These are phyloP conservation scores for Fusarium devonianum DNA, from an alignment of 2,329 filamentous ascomycete genomes.

Conservation along the genomic window DNA sequence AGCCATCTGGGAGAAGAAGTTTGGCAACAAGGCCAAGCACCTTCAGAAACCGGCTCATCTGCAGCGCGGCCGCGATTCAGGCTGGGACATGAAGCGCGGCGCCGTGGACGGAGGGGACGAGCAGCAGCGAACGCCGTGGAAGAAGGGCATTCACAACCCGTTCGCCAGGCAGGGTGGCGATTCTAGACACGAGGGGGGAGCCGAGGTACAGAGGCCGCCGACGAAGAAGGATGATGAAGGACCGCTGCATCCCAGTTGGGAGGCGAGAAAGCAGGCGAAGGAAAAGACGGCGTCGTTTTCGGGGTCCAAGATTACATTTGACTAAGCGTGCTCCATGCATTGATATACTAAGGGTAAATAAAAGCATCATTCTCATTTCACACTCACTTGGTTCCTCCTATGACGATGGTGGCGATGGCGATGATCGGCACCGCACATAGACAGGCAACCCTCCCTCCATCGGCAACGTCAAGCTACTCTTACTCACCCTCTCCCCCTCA, in stretches of 20 bases:
- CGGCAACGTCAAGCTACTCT: slow-evolving; percentile 68
- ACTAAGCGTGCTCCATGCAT: slow-evolving; percentile 46
- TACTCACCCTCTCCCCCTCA: slow-evolving; percentile 59
- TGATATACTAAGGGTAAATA: slow-evolving; percentile 32
- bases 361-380: slow-evolving; percentile 18
- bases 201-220: slow-evolving; percentile 26
- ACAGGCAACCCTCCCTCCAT: slow-evolving; percentile 67
- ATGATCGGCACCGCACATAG: slow-evolving; percentile 19
- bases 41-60: slow-evolving; percentile 54
- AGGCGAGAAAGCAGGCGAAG: slow-evolving; percentile 68
- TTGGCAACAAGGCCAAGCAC: slow-evolving; percentile 74
- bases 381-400: background rate
- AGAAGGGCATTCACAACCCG: slow-evolving; percentile 56
- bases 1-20: slow-evolving; percentile 83
- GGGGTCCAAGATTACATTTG: slow-evolving; percentile 67
- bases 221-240: slow-evolving; percentile 59
- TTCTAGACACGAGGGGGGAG: slow-evolving; percentile 2
- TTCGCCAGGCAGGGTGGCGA: slow-evolving; percentile 30
- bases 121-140: slow-evolving; percentile 57
- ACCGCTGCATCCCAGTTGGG: slow-evolving; percentile 70
- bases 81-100: slow-evolving; percentile 66
- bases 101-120: slow-evolving; percentile 57
- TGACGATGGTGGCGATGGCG: background rate
- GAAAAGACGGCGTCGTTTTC: slow-evolving; percentile 62
- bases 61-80: slow-evolving; percentile 52